These are phyloP conservation scores for Pestalotiopsis sp. DNA, from an alignment of 2,329 filamentous ascomycete genomes.

Conservation along the genomic window DNA sequence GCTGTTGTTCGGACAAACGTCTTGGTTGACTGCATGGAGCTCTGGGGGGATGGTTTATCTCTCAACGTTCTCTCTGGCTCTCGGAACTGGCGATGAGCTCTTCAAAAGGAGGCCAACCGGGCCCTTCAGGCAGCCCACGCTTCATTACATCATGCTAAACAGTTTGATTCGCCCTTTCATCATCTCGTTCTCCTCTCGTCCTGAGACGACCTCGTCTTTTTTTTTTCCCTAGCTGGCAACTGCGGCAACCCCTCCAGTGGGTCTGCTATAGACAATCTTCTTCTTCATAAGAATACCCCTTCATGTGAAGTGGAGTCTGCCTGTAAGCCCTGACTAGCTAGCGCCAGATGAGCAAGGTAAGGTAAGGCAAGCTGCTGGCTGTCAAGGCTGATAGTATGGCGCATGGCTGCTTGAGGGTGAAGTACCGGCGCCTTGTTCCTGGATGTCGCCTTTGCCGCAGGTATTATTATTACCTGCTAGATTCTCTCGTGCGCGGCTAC, in stretches of 20 bases:
- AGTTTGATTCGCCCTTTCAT: constrained; percentile 2
- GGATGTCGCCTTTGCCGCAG: neutral
- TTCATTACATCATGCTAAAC: constrained; percentile 11
- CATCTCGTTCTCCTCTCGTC: constrained; percentile 1
- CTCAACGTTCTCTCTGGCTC: neutral
- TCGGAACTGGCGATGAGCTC: neutral
- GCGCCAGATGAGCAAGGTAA: constrained; percentile 3
- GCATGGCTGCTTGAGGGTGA: neutral
- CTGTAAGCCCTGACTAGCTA: constrained; percentile 12
- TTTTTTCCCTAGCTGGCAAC: constrained; percentile 7
- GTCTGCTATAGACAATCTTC: constrained; percentile 6
- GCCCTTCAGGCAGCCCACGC: neutral
- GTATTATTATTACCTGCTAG: neutral
- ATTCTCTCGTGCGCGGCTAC: neutral
- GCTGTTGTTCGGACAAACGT: constrained; percentile 19
- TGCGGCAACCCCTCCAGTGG: constrained; percentile 9
- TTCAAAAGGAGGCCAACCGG: constrained; percentile 1
- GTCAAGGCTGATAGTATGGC: constrained; percentile 1
- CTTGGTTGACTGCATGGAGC: constrained; percentile 10
- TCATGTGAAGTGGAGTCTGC: constrained; percentile 10
- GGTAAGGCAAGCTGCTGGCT: constrained; percentile 9
- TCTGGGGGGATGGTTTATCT: neutral
- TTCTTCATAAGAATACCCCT: neutral
- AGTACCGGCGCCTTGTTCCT: neutral
- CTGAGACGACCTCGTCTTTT: neutral